Evolutionary conservation across 768 basidiomycete genomes (phyloP).

Genomic region (Hemileccinum impolitum): DNA sequence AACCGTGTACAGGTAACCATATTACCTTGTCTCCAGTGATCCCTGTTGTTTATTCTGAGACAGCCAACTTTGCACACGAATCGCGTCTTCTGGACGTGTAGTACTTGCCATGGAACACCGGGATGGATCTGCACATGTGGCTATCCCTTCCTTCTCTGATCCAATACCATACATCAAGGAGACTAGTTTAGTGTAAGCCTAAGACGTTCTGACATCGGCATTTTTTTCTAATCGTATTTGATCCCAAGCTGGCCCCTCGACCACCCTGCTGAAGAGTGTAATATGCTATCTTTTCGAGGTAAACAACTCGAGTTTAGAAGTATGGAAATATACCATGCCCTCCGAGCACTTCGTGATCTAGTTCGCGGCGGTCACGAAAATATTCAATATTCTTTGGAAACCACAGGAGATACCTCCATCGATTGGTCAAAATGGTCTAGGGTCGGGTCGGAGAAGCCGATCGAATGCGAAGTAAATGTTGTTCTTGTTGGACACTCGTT

Average conservation of each 20-base stretch:
- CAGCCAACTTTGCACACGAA: conserved; percentile 65
- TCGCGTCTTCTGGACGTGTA: conserved; percentile 77
- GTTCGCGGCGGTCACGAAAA: conserved; percentile 33
- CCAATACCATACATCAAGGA: conserved; percentile 53
- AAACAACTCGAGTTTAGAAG: conserved; percentile 71
- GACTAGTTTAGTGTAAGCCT: conserved; percentile 50
- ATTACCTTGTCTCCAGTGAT: not conserved
- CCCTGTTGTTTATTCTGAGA: not conserved
- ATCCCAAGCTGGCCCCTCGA: conserved; percentile 24
- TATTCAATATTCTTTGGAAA: conserved; percentile 31
- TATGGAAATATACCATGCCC: conserved; percentile 64
- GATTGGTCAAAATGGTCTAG: conserved; percentile 43
- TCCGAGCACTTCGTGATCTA: conserved; percentile 56
- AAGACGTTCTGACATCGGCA: not conserved
- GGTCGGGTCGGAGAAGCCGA: conserved; percentile 17
- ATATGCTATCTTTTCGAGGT: conserved; percentile 49
- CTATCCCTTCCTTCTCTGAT: conserved; percentile 34
- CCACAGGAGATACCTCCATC: conserved; percentile 34
- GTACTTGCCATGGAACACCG: conserved; percentile 83
- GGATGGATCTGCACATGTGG: conserved; percentile 70
- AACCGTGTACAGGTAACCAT: conserved; percentile 59
- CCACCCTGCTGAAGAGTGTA: conserved; percentile 16
- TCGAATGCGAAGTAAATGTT: conserved; percentile 35
- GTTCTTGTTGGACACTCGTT: conserved; percentile 54
- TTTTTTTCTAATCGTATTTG: not conserved